Base-by-base conservation (phyloP, 108 stramenopile genomes). In the Cyclotella sp. region DNA sequence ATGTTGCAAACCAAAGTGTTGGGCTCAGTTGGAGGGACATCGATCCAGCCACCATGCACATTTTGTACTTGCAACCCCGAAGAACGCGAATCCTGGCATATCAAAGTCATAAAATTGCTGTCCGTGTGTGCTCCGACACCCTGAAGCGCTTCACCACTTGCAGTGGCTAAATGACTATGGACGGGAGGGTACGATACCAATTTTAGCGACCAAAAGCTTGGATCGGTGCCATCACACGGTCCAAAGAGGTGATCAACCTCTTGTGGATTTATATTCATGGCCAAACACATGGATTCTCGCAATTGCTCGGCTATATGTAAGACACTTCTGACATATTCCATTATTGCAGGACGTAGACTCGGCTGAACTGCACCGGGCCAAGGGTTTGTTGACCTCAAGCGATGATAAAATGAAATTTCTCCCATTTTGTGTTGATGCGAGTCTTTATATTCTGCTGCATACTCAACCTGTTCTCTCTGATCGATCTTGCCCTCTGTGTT, bases 41-140 rank as follows among this genome's bases (percentile, higher is more conserved):
- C 81, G 18, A 86, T 85, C 88, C 87, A 91, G 52, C 77, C 62
- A 8, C 90, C 90, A 42, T 66, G 22, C 1, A 72, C 65, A 24
- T 49, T 34, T 63, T 87, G 76, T 18, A 85, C 90, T 75, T 91
- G 90, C 24, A 91, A 71, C 7, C 91, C 91, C 44, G 84, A 85
- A 34, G 69, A 73, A 26, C 27, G 8, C n/a, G 41, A 47, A 70
- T 91, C 88, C 78, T 89, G 88, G 8, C 77, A 59, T 9, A 91
- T 76, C 26, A 91, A 49, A 14, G 91, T 89, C 65, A 91, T 59
- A 29, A 88, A 91, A 44, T 88, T 88, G 60, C 79, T 79, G 64
- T 91, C 91, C 15, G 89, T 87, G 66, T 91, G 91, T 12, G 84
- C 78, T 21, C 91, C 91, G 14, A 91, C 91, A 7, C 91, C 91